Conservation (phyloP, 805 yeast species). For the Candida morakotiae region DNA sequence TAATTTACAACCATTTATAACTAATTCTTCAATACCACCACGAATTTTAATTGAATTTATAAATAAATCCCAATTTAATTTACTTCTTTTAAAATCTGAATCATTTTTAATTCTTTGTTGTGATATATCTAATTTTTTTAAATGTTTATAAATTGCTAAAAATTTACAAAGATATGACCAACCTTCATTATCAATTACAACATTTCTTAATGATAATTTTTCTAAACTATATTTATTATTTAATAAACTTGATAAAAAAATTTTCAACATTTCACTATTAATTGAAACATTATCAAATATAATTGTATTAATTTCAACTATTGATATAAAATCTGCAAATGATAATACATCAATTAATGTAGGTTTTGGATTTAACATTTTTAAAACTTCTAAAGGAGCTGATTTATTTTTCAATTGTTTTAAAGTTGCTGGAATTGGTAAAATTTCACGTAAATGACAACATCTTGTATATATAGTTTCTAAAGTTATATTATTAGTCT, state of each 20-base stretch:
- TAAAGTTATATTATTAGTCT: conserved; percentile 28
- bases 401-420: conserved; percentile 53
- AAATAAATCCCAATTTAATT: conserved; percentile 53
- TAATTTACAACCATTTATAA: conserved; percentile 53
- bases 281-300: conserved; percentile 56
- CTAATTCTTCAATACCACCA: conserved; percentile 56
- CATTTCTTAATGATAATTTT: conserved; percentile 51
- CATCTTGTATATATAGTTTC: conserved; percentile 70
- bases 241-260: conserved; percentile 43
- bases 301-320: conserved; percentile 51
- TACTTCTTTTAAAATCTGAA: conserved; percentile 32
- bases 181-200: conserved; percentile 48
- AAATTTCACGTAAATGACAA: conserved; percentile 85
- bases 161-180: conserved; percentile 52
- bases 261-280: conserved; percentile 51
- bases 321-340: conserved; percentile 53
- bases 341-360: conserved; percentile 55
- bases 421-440: conserved; percentile 87
- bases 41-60: conserved; percentile 37
- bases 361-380: conserved; percentile 55
- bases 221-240: conserved; percentile 42
- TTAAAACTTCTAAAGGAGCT: conserved; percentile 50
- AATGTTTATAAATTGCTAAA: conserved; percentile 35
- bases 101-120: conserved; percentile 50
- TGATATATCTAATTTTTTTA: conserved; percentile 52